A percentile compares a stretch with the other conserved stretches of the same genome.
phyloP scores from a whole-genome alignment of 2,329 filamentous ascomycete species.

The Sporothrix variecibatus region DNA sequence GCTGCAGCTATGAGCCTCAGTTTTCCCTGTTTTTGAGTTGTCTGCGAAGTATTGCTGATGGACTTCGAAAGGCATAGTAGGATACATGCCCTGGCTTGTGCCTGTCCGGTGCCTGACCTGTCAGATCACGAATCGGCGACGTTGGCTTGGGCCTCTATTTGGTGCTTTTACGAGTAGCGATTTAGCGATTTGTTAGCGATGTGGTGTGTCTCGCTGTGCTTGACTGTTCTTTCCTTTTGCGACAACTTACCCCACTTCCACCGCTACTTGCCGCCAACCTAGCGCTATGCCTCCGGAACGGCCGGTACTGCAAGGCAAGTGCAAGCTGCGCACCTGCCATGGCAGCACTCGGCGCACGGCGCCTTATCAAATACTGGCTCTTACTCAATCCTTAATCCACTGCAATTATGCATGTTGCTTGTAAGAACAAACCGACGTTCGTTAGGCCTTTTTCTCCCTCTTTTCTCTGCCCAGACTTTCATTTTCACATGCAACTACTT shows the following conservation, averaged over 20 bases:
- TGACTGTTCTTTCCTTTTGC: neutral
- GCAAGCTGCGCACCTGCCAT: neutral
- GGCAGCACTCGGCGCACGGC: neutral
- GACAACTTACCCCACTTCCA: neutral
- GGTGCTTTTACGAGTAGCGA: neutral
- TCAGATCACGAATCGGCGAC: neutral
- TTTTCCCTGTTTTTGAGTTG: neutral
- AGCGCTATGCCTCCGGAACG: neutral
- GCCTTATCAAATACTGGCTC: neutral
- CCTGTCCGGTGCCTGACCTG: neutral
- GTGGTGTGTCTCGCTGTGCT: neutral
- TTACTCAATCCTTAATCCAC: no score
- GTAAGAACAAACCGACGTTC: neutral
- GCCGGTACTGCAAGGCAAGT: neutral
- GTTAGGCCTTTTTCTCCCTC: neutral
- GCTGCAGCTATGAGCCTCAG: neutral
- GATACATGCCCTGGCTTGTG: neutral
- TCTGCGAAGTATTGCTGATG: neutral
- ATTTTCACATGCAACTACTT: constrained; percentile 11
- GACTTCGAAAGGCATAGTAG: neutral
- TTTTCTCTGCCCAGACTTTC: neutral
- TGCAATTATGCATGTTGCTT: neutral
- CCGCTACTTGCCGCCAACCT: neutral
- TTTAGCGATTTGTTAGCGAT: neutral
- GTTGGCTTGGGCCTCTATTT: neutral